Conservation (phyloP, 169 alveolate species). For the Amoebophrya sp. region DNA sequence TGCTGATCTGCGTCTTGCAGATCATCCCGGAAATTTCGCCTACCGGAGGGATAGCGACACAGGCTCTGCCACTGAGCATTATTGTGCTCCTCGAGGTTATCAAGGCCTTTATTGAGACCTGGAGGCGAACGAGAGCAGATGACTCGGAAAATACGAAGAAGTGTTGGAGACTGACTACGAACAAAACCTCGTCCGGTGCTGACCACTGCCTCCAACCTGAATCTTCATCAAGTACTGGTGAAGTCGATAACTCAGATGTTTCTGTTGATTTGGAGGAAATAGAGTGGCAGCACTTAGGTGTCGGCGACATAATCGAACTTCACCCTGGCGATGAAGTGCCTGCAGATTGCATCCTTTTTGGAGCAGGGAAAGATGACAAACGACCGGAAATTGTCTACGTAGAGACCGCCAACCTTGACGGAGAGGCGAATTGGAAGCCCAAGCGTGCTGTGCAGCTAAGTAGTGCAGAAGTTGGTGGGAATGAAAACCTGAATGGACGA, state of each 20-base stretch:
- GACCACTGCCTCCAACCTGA: background rate
- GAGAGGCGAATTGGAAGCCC: constrained; percentile 80
- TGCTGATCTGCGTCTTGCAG: constrained; percentile 1
- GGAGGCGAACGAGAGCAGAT: background rate
- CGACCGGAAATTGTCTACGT: constrained; percentile 76
- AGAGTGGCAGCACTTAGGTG: background rate
- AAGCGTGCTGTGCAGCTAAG: constrained; percentile 51
- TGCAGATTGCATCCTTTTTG: background rate
- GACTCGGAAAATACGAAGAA: background rate
- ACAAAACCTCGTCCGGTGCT: background rate
- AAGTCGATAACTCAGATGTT: no score
- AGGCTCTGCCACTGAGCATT: background rate
- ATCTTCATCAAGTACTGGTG: no score
- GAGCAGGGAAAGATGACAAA: constrained; percentile 53
- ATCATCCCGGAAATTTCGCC: background rate
- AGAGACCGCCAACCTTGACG: constrained; percentile 75
- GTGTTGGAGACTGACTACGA: background rate
- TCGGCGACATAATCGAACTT: background rate
- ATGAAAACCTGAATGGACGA: background rate
- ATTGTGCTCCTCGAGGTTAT: background rate
- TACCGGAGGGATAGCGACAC: background rate
- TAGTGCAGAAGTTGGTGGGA: background rate
- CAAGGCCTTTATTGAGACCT: background rate
- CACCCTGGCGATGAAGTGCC: background rate
- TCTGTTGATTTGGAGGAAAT: background rate